These are phyloP conservation scores for Prunus fruticosa DNA, from an alignment of 306 rosid genomes.

Conservation along the genomic window DNA sequence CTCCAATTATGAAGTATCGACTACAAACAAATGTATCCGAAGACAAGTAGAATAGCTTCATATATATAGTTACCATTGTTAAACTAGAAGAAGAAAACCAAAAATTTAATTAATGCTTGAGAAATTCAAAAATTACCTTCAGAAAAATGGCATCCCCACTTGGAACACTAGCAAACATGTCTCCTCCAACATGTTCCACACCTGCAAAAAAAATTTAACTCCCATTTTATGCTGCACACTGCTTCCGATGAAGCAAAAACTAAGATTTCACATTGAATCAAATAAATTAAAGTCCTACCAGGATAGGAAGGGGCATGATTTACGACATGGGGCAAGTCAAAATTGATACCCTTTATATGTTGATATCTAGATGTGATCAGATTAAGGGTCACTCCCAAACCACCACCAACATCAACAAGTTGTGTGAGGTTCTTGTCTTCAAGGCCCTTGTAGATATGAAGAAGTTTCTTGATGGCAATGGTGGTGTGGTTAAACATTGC, in stretches of 20 bases:
- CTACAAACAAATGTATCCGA: too few species aligned
- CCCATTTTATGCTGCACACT: neutral
- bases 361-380: constrained; percentile 52
- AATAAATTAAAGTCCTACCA: constrained; percentile 17
- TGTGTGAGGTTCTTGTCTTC: constrained; percentile 16
- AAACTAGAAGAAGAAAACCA: too few species aligned
- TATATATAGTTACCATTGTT: too few species aligned
- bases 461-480: constrained; percentile 28
- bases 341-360: constrained; percentile 42
- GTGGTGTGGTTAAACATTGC: constrained; percentile 47
- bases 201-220: constrained; percentile 16
- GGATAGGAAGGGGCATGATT: constrained; percentile 44
- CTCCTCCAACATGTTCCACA: constrained; percentile 53
- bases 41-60: too few species aligned
- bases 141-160: constrained; percentile 11
- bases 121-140: too few species aligned
- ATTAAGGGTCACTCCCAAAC: constrained; percentile 39
- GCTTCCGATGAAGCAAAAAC: neutral
- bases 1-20: constrained; percentile 36
- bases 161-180: constrained; percentile 60
- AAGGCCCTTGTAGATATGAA: constrained; percentile 48
- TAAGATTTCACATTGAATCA: neutral
- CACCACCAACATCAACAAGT: constrained; percentile 67
- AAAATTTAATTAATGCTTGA: neutral
- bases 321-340: constrained; percentile 46